A percentile compares a stretch with the other conserved stretches of the same genome.
Conservation (phyloP, 345 rosid genomes). For the Adansonia digitata region DNA sequence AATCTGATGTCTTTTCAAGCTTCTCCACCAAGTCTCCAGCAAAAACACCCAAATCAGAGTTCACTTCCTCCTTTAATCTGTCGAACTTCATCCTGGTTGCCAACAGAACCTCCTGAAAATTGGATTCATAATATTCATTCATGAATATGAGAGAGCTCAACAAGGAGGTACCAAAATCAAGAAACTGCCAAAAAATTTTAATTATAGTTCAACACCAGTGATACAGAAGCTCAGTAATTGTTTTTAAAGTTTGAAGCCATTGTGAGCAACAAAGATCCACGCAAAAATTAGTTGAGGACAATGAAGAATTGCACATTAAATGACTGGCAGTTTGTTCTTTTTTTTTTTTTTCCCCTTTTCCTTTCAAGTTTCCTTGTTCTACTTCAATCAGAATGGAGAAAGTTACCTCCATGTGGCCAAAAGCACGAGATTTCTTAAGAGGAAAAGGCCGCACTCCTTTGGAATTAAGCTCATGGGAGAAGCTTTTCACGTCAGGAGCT, state of each 20-base stretch:
- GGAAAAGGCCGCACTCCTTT: slow-evolving; percentile 95
- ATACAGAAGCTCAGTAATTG: not conserved
- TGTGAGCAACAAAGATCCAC: not conserved
- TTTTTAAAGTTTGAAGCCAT: not conserved
- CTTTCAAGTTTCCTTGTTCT: not conserved
- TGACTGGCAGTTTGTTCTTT: not conserved
- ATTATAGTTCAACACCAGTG: not conserved
- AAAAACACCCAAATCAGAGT: slow-evolving; percentile 79
- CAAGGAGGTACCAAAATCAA: not conserved
- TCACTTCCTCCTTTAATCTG: slow-evolving; percentile 84
- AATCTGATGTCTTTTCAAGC: slow-evolving; percentile 58
- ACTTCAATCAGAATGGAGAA: not conserved
- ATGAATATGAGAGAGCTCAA: not conserved
- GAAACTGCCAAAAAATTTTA: not conserved
- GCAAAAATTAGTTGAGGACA: not conserved
- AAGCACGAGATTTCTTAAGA: slow-evolving; percentile 76
- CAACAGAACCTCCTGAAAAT: slow-evolving; percentile 66
- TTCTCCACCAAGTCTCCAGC: slow-evolving; percentile 85
- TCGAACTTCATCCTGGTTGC: slow-evolving; percentile 82
- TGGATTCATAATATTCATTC: slow-evolving; percentile 2
- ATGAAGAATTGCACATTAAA: not conserved
- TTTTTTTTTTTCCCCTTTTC: not conserved
- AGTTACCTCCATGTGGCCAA: slow-evolving; percentile 83
- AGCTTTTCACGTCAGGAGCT: slow-evolving; percentile 82
- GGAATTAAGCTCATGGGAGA: slow-evolving; percentile 96